Evolutionary conservation across 2,329 filamentous ascomycete species (phyloP).

Genomic region (Gnomoniopsis smithogilvyi): DNA sequence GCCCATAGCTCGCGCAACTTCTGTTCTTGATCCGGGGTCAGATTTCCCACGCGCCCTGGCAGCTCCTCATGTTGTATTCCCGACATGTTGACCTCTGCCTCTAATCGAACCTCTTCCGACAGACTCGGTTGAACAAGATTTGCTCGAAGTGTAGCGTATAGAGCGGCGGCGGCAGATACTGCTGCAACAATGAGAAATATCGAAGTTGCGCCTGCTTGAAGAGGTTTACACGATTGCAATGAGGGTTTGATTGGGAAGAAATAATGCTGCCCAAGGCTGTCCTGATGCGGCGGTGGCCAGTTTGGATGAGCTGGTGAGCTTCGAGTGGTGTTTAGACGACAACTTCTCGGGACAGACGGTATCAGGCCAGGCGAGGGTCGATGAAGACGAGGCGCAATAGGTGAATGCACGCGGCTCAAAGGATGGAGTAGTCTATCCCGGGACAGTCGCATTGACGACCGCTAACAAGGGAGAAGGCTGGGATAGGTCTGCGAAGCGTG

Average conservation of each 20-base stretch:
- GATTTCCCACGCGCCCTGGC: constrained; percentile 76
- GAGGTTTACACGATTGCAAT: neutral
- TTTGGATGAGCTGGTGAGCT: neutral
- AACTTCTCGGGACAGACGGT: neutral
- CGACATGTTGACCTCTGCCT: constrained; percentile 9
- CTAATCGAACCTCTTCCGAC: neutral
- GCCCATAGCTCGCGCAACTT: constrained; percentile 89
- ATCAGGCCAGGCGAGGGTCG: neutral
- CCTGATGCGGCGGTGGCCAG: neutral
- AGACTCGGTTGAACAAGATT: neutral
- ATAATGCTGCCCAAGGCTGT: neutral
- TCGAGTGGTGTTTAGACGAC: neutral
- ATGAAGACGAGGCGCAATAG: constrained; percentile 1
- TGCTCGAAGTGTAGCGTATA: constrained; percentile 4
- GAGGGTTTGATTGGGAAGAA: neutral
- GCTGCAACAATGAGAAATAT: constrained; percentile 4
- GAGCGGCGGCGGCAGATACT: neutral
- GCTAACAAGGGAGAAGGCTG: neutral
- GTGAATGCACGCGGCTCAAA: neutral
- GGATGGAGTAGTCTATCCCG: constrained; percentile 3
- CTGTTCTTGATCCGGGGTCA: constrained; percentile 84
- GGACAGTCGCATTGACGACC: constrained; percentile 13
- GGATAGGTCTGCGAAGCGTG: constrained; percentile 1
- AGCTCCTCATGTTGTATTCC: constrained; percentile 36
- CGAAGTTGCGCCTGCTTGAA: constrained; percentile 12